phyloP scores from a whole-genome alignment of 2,329 filamentous ascomycete species.

The Boeremia lycopersici region DNA sequence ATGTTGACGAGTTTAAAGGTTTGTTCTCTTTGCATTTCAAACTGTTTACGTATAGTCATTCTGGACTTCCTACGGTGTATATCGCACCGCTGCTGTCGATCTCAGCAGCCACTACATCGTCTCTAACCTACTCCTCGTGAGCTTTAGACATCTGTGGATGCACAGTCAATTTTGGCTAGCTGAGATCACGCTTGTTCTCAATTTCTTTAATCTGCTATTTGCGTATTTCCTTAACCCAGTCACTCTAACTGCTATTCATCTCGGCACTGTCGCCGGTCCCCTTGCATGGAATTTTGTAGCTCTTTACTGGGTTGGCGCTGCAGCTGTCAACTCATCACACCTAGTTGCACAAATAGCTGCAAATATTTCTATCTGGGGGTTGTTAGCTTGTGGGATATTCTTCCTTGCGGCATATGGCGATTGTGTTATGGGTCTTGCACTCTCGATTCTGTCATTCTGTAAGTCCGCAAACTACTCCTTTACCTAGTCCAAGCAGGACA shows the following conservation, averaged over 20 bases:
- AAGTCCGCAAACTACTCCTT: slow-evolving; percentile 33
- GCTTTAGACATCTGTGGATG: slow-evolving; percentile 83
- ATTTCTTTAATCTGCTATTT: slow-evolving; percentile 79
- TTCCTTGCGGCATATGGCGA: slow-evolving; percentile 78
- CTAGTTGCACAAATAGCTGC: slow-evolving; percentile 78
- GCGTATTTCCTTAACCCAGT: slow-evolving; percentile 81
- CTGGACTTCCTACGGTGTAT: slow-evolving; percentile 68
- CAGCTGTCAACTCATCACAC: slow-evolving; percentile 71
- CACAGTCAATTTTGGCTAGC: slow-evolving; percentile 75
- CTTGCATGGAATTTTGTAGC: slow-evolving; percentile 86
- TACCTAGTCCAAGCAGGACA: slow-evolving; percentile 25
- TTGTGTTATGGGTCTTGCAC: slow-evolving; percentile 76
- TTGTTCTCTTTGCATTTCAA: slow-evolving; percentile 76
- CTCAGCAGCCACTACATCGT: slow-evolving; percentile 84
- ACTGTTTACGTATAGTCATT: slow-evolving; percentile 76
- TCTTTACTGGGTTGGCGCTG: slow-evolving; percentile 87
- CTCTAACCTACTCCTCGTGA: slow-evolving; percentile 82
- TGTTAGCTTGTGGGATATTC: slow-evolving; percentile 76
- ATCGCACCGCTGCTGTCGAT: slow-evolving; percentile 72
- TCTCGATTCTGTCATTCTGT: slow-evolving; percentile 75
- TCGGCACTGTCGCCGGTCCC: slow-evolving; percentile 75
- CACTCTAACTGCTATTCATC: slow-evolving; percentile 76
- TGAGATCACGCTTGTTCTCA: slow-evolving; percentile 76
- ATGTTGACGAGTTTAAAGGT: slow-evolving; percentile 55
- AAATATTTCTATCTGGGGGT: slow-evolving; percentile 87